Evolutionary conservation across 2,329 filamentous ascomycete genomes (phyloP), one percentile per base, ranked within the genome.

Genomic region (Scytalidium sp.): DNA sequence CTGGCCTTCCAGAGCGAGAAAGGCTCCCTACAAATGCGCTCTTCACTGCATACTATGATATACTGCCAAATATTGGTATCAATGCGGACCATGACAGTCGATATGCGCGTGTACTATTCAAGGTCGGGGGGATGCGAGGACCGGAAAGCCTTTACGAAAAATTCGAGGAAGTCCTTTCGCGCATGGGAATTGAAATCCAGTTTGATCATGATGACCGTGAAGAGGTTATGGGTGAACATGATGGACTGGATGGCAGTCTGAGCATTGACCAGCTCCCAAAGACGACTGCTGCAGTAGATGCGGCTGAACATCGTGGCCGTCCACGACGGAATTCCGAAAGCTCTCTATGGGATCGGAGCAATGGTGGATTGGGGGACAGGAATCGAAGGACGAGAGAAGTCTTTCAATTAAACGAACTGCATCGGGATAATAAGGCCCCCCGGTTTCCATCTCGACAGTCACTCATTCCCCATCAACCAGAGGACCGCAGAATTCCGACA

Each of bases 91-190:
- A 87, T 57, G 88, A 92, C 61, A 83, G 84, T 59, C 82, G 87
- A 58, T 85, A 91, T 61, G 84, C 90, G 56, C 82, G 86, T 55
- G 84, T 95, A 60, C 71, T 96, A 49, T 89, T 94, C 65, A 85
- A 85, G 60, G 83, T 96, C 64, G 87, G 88, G 46, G 84, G 83
- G 52, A 78, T 82, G 60, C 75, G 76, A 50, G 78, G 79, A 43
- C 68, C 78, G 43, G 71, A 70, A 27, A 76, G 76, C 3, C 73
- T 95, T 22, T 76, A 82, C 55, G 81, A 86, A 50, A 87, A 86
- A 58, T 92, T 94, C 60, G 79, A 84, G 65, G 73, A 78, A 50
- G 75, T 90, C 51, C 74, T 95, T 56, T 73, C 71, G 15, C 77
- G 81, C 45, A 83, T 90, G 76, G 84, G 85, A 19, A 90, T 93